A percentile compares a stretch with the other conserved stretches of the same genome.
Evolutionary conservation across 176 grass and related monocot genomes (phyloP).

Genomic region (Lolium perenne): DNA sequence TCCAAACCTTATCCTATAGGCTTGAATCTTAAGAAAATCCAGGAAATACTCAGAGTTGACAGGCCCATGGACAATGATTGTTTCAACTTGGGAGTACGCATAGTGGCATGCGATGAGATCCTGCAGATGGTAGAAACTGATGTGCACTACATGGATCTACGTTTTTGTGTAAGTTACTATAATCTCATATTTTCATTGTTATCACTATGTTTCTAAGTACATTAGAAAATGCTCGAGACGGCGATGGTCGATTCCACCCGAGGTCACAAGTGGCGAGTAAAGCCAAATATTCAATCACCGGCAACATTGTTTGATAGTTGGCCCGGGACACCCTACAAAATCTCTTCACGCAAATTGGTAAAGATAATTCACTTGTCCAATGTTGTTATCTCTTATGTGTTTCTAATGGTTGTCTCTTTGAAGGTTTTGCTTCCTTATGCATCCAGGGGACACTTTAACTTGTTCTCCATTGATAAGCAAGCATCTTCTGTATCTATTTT

Average conservation of each 20-base stretch:
- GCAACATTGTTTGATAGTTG: not conserved
- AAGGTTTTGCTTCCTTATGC: not conserved
- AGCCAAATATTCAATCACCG: not conserved
- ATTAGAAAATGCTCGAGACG: not conserved
- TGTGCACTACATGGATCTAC: no score
- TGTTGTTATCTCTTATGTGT: not conserved
- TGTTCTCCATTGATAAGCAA: not conserved
- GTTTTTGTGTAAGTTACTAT: not conserved
- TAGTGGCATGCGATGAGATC: no score
- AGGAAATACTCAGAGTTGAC: not conserved
- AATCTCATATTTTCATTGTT: not conserved
- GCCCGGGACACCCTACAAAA: not conserved
- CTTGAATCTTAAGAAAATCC: no score
- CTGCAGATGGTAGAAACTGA: not conserved
- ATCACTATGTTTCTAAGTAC: no score
- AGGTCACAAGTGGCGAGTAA: not conserved
- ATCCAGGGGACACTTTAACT: not conserved
- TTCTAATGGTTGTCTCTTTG: not conserved
- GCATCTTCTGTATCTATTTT: not conserved
- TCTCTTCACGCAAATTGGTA: not conserved
- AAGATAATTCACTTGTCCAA: not conserved
- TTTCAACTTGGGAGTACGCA: no score
- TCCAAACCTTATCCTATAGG: no score
- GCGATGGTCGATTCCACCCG: not conserved
- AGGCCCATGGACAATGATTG: no score